phyloP scores from a whole-genome alignment of 208 protist species.

The Trypanosoma scelopori region DNA sequence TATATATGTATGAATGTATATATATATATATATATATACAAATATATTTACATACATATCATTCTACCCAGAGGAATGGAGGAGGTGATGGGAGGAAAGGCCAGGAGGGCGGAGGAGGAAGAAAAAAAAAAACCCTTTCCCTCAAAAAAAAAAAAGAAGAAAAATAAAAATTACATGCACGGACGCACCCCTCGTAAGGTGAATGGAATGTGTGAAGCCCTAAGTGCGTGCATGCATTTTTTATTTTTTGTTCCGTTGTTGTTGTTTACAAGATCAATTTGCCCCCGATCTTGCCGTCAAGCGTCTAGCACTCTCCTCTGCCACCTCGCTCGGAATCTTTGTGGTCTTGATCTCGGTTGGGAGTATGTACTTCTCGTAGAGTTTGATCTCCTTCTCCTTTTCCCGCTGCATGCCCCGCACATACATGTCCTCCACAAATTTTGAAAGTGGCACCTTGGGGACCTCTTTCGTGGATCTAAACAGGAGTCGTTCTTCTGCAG shows the following conservation, averaged over 20 bases:
- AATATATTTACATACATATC: slow-evolving; percentile 4
- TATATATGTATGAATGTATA: background rate
- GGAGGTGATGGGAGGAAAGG: slow-evolving; percentile 26
- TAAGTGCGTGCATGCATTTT: background rate
- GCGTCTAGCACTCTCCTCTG: slow-evolving; percentile 9
- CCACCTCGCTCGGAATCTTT: slow-evolving; percentile 33
- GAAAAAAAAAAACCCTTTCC: no score
- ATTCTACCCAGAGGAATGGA: background rate
- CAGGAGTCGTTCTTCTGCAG: slow-evolving; percentile 37
- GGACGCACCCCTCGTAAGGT: no score
- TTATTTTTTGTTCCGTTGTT: no score
- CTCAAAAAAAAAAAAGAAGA: no score
- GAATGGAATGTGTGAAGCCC: no score
- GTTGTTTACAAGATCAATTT: no score
- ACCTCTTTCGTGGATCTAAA: slow-evolving; percentile 30
- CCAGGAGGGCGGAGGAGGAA: background rate
- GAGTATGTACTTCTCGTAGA: slow-evolving; percentile 74
- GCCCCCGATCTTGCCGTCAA: slow-evolving; percentile 1
- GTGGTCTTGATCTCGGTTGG: slow-evolving; percentile 57
- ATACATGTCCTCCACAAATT: slow-evolving; percentile 82
- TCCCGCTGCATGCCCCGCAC: slow-evolving; percentile 49
- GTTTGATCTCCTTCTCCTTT: slow-evolving; percentile 64
- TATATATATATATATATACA: slow-evolving; percentile 1
- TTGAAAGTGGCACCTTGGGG: slow-evolving; percentile 39
- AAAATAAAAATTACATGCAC: no score